phyloP scores from a whole-genome alignment of 345 rosid species.

The Eucalyptus fibrosa region DNA sequence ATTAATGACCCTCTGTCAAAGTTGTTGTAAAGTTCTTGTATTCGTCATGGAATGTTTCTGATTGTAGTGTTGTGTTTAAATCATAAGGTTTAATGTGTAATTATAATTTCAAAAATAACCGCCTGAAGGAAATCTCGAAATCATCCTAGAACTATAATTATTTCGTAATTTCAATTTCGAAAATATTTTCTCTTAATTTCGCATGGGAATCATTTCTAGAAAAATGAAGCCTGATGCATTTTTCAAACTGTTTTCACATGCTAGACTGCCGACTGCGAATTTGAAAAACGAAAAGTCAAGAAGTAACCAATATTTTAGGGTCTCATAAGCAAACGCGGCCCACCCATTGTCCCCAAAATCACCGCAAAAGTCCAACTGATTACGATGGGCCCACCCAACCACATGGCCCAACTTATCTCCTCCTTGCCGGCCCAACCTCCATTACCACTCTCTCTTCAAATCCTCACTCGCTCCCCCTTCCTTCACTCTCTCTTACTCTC shows the following conservation, averaged over 20 bases:
- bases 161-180: background rate
- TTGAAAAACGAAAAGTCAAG: background rate
- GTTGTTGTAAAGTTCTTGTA: background rate
- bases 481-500: background rate
- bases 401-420: background rate
- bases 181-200: background rate
- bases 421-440: background rate
- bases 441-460: background rate
- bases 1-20: background rate
- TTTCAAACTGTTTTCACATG: background rate
- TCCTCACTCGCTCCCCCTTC: background rate
- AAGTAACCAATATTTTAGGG: background rate
- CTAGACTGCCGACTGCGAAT: background rate
- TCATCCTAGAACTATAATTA: background rate
- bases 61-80: background rate
- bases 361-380: background rate
- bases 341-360: background rate
- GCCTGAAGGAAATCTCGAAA: background rate
- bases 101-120: background rate
- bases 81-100: rapidly evolving
- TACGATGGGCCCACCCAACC: background rate
- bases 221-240: background rate
- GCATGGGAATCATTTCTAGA: background rate
- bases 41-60: background rate
- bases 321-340: background rate